Evolutionary conservation across 2,329 filamentous ascomycete genomes (phyloP), one percentile per base, ranked within the genome.

Genomic region (Phyllosticta citrichinensis): DNA sequence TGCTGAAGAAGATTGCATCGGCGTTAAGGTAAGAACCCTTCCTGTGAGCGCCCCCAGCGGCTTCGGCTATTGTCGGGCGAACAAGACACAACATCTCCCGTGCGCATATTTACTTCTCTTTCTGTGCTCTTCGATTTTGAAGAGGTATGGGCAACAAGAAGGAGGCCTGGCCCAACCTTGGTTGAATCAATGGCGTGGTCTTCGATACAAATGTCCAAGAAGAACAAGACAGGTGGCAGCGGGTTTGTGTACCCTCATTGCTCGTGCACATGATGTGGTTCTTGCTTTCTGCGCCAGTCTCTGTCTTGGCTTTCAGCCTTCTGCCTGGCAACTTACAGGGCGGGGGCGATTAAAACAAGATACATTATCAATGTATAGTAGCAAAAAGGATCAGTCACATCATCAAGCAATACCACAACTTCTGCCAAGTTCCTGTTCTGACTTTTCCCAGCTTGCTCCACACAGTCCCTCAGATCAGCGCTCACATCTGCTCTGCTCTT

Each of bases 121-220:
- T 24, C 20, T 12, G 17, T 12, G 19, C 9, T 19, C 19, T 40
- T 47, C 50, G 60, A 24, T 54, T 54, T 53, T 35, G n/a, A 52
- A 19, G 2, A 24, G n/a, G 19, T 10, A n/a, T 20, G 80, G 81
- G 79, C 72, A 78, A 74, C 68, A 81, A 84, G 81, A 84, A 83
- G 79, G 80, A 79, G 77, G 71, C 76, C 72, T 70, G 70, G 72
- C 73, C 74, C 64, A 47, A 53, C 52, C 57, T 57, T 35, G 59
- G 61, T 66, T 68, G 65, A 17, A 1, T 61, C 55, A 51, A 73
- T 81, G 80, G 76, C 73, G 73, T 72, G 72, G 76, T 73, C 77
- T 79, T 76, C 79, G 81, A 84, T 84, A 84, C 81, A 79, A 78
- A 70, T 80, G 76, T 80, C 81, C 80, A 68, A 84, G 64, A 84